Evolutionary conservation across 176 grass and related monocot species (phyloP), one percentile per base, ranked within the genome.

Genomic region (Rhynchospora tenuis): DNA sequence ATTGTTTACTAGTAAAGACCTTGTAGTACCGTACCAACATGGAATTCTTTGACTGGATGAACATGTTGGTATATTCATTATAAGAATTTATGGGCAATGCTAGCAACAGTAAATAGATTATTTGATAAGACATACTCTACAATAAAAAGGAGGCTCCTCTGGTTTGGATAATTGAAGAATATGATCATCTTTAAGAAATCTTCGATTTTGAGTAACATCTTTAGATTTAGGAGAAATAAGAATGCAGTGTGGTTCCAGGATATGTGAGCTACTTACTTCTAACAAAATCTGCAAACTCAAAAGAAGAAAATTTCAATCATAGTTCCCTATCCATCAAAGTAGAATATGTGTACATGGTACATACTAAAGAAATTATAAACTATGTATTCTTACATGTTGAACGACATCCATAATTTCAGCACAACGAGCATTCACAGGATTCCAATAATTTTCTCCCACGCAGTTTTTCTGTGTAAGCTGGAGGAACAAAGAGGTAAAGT

Each of bases 41-140:
- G n/a, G n/a, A n/a, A n/a, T n/a, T n/a, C n/a, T n/a, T n/a, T n/a
- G n/a, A 15, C 3, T 46, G 54, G 92, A 94, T 1, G 13, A 26
- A 61, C 6, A 80, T 9, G 0, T 8, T 7, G 12, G 43, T 19
- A 48, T 22, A 20, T n/a, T n/a, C n/a, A n/a, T n/a, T n/a, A n/a
- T n/a, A n/a, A n/a, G n/a, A n/a, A n/a, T n/a, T n/a, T n/a, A n/a
- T n/a, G n/a, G n/a, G n/a, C n/a, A n/a, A n/a, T n/a, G n/a, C n/a
- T n/a, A n/a, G n/a, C n/a, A n/a, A 8, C 4, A 51, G 14, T 51
- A 15, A 26, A 74, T 1, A n/a, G n/a, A n/a, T n/a, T n/a, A n/a
- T n/a, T n/a, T n/a, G n/a, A n/a, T n/a, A n/a, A n/a, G n/a, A 83
- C 83, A 72, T 63, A 94, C 92, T 14, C 86, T 27, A 24, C 90